Percentiles rank a stretch among this genome's conserved stretches.
Evolutionary conservation across 2,329 filamentous ascomycete species (phyloP).

Genomic region (Pyricularia sp.): DNA sequence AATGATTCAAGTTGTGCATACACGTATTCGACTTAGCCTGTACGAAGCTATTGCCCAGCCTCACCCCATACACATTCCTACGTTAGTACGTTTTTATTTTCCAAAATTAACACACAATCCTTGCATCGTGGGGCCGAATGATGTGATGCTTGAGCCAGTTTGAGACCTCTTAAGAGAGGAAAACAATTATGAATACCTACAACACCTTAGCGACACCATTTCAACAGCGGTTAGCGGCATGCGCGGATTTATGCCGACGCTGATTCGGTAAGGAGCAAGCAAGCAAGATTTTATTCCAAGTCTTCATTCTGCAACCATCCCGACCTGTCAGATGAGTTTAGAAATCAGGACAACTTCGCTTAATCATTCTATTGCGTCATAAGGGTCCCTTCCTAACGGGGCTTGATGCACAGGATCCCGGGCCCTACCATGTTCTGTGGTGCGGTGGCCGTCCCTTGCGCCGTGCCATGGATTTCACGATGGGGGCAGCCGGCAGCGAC

Average conservation of each 20-base stretch:
- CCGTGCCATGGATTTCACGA: neutral
- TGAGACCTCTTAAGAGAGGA: neutral
- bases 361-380: neutral
- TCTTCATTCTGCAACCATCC: neutral
- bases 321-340: neutral
- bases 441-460: neutral
- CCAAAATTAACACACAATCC: neutral
- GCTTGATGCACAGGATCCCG: neutral
- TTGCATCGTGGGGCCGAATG: neutral
- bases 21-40: neutral
- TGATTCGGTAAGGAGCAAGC: neutral
- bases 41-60: neutral
- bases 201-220: neutral
- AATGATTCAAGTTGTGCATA: neutral
- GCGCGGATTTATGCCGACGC: neutral
- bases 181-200: neutral
- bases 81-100: neutral
- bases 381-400: neutral
- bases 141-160: neutral
- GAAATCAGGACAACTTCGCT: neutral
- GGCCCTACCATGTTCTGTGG: neutral
- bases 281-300: neutral
- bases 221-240: neutral
- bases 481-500: neutral
- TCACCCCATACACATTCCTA: neutral